These are phyloP conservation scores for Metarhizium humberi DNA, from an alignment of 2,329 filamentous ascomycete genomes.

Conservation along the genomic window DNA sequence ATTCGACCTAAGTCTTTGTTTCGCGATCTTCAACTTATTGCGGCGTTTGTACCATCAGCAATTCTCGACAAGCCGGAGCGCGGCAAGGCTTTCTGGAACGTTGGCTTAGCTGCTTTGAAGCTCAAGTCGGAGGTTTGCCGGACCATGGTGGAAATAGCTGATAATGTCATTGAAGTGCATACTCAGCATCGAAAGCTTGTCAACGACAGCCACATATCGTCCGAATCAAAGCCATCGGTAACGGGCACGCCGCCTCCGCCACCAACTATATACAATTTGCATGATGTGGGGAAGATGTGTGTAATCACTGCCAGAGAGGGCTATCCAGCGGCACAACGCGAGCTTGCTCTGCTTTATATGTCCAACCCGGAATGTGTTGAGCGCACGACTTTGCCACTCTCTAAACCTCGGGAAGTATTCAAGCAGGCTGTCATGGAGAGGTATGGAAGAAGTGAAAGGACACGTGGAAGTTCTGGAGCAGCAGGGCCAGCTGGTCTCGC, in stretches of 20 bases:
- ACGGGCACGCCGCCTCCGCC: slow-evolving; percentile 36
- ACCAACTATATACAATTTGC: slow-evolving; percentile 57
- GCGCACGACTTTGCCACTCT: slow-evolving; percentile 73
- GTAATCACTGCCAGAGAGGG: slow-evolving; percentile 92
- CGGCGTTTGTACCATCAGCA: slow-evolving; percentile 52
- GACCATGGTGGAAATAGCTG: slow-evolving; percentile 59
- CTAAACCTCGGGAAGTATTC: slow-evolving; percentile 80
- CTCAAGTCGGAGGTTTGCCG: slow-evolving; percentile 82
- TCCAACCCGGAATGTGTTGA: slow-evolving; percentile 80
- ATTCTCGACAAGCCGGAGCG: slow-evolving; percentile 53
- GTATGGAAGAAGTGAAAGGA: slow-evolving; percentile 35
- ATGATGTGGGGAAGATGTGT: slow-evolving; percentile 81
- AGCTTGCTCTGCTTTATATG: slow-evolving; percentile 87
- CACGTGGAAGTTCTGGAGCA: slow-evolving; percentile 13
- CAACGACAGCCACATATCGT: slow-evolving; percentile 19
- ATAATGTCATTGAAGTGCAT: slow-evolving; percentile 49
- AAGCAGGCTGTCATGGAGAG: slow-evolving; percentile 76
- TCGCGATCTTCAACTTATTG: slow-evolving; percentile 69
- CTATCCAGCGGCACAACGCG: slow-evolving; percentile 71
- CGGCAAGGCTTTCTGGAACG: slow-evolving; percentile 82
- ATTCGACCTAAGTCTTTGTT: slow-evolving; percentile 74
- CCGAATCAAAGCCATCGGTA: slow-evolving; percentile 22
- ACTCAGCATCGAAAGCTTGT: slow-evolving; percentile 49
- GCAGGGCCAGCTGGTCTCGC: slow-evolving; percentile 14
- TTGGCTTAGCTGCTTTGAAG: slow-evolving; percentile 76